phyloP scores from a whole-genome alignment of 129 eudicot species.

The Flaveria robusta region DNA sequence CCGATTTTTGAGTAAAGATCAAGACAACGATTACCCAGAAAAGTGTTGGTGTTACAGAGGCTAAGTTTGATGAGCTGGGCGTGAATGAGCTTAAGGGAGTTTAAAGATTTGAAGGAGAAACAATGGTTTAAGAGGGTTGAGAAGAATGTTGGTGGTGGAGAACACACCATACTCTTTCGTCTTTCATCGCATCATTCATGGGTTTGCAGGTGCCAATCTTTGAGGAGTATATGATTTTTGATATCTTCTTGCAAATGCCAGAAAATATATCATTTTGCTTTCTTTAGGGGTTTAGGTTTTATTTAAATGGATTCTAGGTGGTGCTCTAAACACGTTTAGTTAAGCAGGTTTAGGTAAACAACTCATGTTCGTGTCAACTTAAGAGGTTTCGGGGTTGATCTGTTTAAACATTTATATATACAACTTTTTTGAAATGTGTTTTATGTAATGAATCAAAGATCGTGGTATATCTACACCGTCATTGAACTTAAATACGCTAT shows the following conservation, averaged over 20 bases:
- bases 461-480: too few relatives aligned
- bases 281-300: too few relatives aligned
- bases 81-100: conserved; percentile 49
- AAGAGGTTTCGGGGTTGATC: too few relatives aligned
- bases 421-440: too few relatives aligned
- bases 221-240: not conserved
- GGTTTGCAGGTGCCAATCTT: not conserved
- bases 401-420: too few relatives aligned
- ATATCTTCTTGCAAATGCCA: not conserved
- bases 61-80: conserved; percentile 64
- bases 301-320: too few relatives aligned
- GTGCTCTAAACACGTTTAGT: too few relatives aligned
- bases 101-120: conserved; percentile 37
- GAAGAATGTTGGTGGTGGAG: conserved; percentile 32
- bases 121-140: conserved; percentile 48
- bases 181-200: conserved; percentile 35
- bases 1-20: conserved; percentile 54
- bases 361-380: too few relatives aligned
- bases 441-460: too few relatives aligned
- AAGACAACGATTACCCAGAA: conserved; percentile 60
- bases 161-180: conserved; percentile 32
- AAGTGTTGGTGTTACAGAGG: conserved; percentile 46
- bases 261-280: not conserved
- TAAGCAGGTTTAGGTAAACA: too few relatives aligned
- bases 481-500: too few relatives aligned